Evolutionary conservation across 176 grass and related monocot species (phyloP), one percentile per base, ranked within the genome.

Genomic region (Musa itinerans): DNA sequence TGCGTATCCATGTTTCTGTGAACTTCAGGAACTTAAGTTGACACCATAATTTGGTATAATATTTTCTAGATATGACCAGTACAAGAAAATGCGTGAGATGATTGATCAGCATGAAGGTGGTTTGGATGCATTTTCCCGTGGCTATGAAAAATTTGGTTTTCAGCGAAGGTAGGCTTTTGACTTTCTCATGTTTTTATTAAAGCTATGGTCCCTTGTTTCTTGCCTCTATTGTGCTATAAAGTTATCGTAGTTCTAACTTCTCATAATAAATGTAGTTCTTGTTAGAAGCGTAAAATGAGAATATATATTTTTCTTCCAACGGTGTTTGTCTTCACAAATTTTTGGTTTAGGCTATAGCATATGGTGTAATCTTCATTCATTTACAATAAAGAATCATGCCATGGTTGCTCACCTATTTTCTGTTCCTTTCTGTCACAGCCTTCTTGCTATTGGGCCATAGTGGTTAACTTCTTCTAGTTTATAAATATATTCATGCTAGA

Each of bases 111-210:
- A 90, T 82, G 93, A 97, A 85, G 87, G 93, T 83, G 87, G 93
- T 63, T 75, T 97, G 79, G 90, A 97, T 75, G 77, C 75, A 78
- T 97, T 97, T 78, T 97, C 93, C 27, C 87, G 87, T 66, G 59
- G 93, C 78, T 97, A 92, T 65, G 93, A 97, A 64, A 97, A 90
- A 65, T 81, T 90, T 79, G 93, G 93, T 51, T 92, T 97, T 88
- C 84, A 77, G 53, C 82, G 86, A 80, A 97, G 79, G 94, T 97
- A 83, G 74, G 57, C 10, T 74, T 83, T 61, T 62, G 15, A 15
- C 51, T 21, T 64, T 1, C 16, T 67, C 2, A 54, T 25, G 10
- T 25, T 65, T 29, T 27, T 75, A 16, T n/a, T 48, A 19, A 62
- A 49, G 23, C 50, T 61, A 8, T 50, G 24, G 2, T 76, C 15